phyloP scores from a whole-genome alignment of 176 grass and related monocot species.

The Ensete glaucum region DNA sequence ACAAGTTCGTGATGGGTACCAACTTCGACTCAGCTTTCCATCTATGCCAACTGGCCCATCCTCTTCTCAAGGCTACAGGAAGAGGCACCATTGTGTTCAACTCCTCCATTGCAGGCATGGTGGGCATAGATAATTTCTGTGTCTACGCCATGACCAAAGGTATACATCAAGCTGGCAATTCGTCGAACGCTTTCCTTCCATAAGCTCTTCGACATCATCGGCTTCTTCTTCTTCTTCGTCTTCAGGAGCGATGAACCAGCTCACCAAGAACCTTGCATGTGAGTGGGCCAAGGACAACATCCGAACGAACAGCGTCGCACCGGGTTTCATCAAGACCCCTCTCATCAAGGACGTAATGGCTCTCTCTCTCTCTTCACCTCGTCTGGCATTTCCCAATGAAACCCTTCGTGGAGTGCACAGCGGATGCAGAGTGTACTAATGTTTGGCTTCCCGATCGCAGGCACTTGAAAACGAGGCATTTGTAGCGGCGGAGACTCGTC shows the following conservation, averaged over 20 bases:
- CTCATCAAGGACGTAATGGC: not conserved
- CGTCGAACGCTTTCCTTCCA: no score
- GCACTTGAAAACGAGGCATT: not conserved
- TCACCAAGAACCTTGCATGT: not conserved
- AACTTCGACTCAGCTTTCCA: conserved; percentile 40
- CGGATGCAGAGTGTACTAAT: not conserved
- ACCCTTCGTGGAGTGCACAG: not conserved
- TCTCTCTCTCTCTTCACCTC: not conserved
- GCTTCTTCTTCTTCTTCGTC: no score
- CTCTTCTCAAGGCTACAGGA: conserved; percentile 13
- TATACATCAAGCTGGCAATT: not conserved
- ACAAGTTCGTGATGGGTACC: conserved; percentile 21
- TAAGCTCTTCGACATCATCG: no score
- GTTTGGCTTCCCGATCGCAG: not conserved
- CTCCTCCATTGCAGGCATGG: conserved; percentile 19
- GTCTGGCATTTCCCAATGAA: not conserved
- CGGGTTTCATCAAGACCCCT: not conserved
- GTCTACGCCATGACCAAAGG: not conserved
- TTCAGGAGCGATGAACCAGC: not conserved
- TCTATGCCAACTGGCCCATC: conserved; percentile 34
- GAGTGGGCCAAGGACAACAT: conserved; percentile 13
- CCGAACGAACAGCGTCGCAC: conserved; percentile 10
- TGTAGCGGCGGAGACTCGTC: not conserved
- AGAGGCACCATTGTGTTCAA: conserved; percentile 26
- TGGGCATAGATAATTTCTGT: not conserved